Conservation (phyloP, 192 early-diverging fungal genomes). For the Mortierella antarctica region DNA sequence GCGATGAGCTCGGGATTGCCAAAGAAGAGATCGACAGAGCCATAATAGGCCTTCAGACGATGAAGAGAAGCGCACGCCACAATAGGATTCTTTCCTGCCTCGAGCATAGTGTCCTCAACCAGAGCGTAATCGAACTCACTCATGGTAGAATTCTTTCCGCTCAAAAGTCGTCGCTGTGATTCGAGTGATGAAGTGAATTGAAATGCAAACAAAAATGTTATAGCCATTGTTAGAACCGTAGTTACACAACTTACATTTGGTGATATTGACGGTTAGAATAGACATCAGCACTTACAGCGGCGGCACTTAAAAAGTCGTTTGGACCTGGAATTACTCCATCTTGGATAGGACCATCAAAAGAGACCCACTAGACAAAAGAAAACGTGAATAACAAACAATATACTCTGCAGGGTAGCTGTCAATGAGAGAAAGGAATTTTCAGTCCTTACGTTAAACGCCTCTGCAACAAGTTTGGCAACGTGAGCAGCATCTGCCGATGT, state of each 20-base stretch:
- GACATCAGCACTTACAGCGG: constrained; percentile 5
- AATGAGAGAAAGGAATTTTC: too few species aligned
- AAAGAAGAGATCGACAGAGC: constrained; percentile 14
- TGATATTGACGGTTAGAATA: too few species aligned
- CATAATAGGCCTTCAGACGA: constrained; percentile 22
- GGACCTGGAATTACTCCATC: constrained; percentile 6
- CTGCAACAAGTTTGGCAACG: constrained; percentile 7
- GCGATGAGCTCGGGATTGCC: constrained; percentile 30
- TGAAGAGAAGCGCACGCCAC: constrained; percentile 35
- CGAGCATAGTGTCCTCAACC: constrained; percentile 19
- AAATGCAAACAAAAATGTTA: too few species aligned
- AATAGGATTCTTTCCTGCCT: constrained; percentile 22
- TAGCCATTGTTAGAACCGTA: too few species aligned
- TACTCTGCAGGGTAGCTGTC: too few species aligned
- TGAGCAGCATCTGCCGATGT: constrained; percentile 15
- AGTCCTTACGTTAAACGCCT: constrained; percentile 25
- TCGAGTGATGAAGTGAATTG: too few species aligned
- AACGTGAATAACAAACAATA: neutral
- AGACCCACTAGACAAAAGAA: constrained; percentile 1
- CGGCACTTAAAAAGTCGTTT: neutral
- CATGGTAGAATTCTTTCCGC: constrained; percentile 24
- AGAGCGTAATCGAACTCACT: constrained; percentile 30
- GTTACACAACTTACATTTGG: too few species aligned
- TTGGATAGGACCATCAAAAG: neutral
- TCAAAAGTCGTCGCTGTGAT: constrained; percentile 21